phyloP scores from a whole-genome alignment of 768 basidiomycete genomes.

The Cystoderma amianthinum region DNA sequence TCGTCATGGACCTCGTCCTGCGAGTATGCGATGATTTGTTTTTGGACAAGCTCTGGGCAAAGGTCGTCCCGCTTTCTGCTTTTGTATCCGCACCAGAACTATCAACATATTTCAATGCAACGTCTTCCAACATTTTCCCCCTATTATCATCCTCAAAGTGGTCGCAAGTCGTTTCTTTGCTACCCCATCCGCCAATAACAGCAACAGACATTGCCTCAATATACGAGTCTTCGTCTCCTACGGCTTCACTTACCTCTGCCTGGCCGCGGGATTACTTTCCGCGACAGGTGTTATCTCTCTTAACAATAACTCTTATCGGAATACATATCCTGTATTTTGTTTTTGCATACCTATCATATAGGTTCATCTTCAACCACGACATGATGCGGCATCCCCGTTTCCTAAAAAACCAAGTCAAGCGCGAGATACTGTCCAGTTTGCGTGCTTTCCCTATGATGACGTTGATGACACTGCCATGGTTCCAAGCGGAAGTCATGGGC shows the following conservation, averaged over 20 bases:
- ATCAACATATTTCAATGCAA: constrained; percentile 25
- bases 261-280: constrained; percentile 84
- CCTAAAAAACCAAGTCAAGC: constrained; percentile 76
- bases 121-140: constrained; percentile 24
- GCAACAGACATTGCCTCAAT: constrained; percentile 24
- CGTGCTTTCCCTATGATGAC: constrained; percentile 80
- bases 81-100: constrained; percentile 24
- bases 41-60: constrained; percentile 77
- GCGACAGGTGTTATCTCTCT: constrained; percentile 71
- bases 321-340: constrained; percentile 84
- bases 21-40: constrained; percentile 59
- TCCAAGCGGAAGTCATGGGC: constrained; percentile 87
- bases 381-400: constrained; percentile 96
- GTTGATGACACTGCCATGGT: constrained; percentile 87
- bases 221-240: constrained; percentile 21
- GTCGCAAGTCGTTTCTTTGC: constrained; percentile 44
- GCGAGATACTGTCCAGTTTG: constrained; percentile 73
- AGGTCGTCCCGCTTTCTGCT: constrained; percentile 59
- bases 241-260: constrained; percentile 61
- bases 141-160: constrained; percentile 33
- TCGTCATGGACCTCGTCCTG: constrained; percentile 81
- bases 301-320: constrained; percentile 67
- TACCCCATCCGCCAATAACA: constrained; percentile 51
- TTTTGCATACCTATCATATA: constrained; percentile 81
- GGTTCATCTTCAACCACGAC: constrained; percentile 85